Base-by-base conservation (phyloP, 2,329 filamentous ascomycete genomes). In the Neonectria punicea region DNA sequence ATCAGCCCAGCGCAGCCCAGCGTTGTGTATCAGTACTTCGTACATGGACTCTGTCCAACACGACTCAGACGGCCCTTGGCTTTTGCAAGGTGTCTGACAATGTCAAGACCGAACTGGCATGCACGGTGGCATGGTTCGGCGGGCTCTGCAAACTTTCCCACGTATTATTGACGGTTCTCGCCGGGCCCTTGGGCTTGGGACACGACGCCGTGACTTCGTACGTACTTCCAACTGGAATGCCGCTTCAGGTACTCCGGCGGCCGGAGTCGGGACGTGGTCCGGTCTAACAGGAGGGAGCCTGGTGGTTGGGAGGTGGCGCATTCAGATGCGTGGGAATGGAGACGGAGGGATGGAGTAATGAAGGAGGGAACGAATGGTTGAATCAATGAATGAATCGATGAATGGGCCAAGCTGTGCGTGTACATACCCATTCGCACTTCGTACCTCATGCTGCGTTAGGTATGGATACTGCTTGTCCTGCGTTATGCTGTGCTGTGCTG, bases 121-220 rank as follows among this genome's bases (percentile, higher is more conserved):
- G 55, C 50, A 49, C 32, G 28, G 53, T 39, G 25, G 49, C 30
- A 47, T 47, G 30, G 49, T 54, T 36, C 43, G 41, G 32, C 30
- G 32, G 20, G 13, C 49, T 53, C 39, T 39, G 56, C 28, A 36
- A 39, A 54, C n/a, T 50, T 58, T 43, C 50, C 18, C 30, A 30
- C 30, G 30, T 30, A 30, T 30, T 18, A 8, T 54, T 18, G 55
- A 43, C 55, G 49, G 55, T 63, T 50, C 54, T 18, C 41, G n/a
- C 61, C 50, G 25, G 18, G 18, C 49, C 47, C 25, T 58, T 46
- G 54, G 58, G 49, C 30, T 53, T 53, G 49, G 61, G 41, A 58
- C 30, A 44, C 61, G 47, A 32, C 32, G 36, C 32, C 32, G 32
- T 5, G 32, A 13, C 10, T 34, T 34, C 32, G 58, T 25, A 39